These are phyloP conservation scores for Xylaria sp. DNA, from an alignment of 2,329 filamentous ascomycete species.

Conservation along the genomic window DNA sequence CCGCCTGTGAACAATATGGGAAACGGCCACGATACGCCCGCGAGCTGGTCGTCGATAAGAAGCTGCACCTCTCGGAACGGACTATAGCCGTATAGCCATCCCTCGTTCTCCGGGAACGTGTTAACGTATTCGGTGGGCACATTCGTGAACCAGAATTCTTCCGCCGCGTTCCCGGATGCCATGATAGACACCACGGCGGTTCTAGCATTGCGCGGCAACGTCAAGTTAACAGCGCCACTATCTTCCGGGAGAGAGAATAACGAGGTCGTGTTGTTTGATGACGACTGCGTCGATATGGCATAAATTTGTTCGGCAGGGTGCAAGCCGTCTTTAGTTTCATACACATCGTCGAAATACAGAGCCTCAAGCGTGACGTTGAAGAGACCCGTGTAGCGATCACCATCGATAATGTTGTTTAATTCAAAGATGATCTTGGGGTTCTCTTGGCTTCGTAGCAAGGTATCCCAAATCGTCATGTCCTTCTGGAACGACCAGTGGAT, in stretches of 20 bases:
- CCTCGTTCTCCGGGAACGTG: conserved; percentile 63
- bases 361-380: conserved; percentile 70
- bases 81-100: conserved; percentile 68
- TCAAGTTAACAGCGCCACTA: conserved; percentile 60
- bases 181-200: conserved; percentile 71
- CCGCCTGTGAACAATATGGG: conserved; percentile 77
- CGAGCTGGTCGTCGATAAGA: conserved; percentile 69
- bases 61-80: conserved; percentile 76
- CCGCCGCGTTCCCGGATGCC: conserved; percentile 71
- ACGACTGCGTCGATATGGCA: conserved; percentile 58
- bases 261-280: conserved; percentile 60
- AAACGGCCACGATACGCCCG: conserved; percentile 75
- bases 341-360: conserved; percentile 57
- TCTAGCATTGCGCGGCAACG: conserved; percentile 65
- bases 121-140: conserved; percentile 66
- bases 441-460: conserved; percentile 59
- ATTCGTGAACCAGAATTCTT: conserved; percentile 79
- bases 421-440: conserved; percentile 71
- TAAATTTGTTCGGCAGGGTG: conserved; percentile 49
- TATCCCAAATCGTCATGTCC: conserved; percentile 68
- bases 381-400: conserved; percentile 65
- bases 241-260: conserved; percentile 66
- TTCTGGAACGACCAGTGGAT: conserved; percentile 68
- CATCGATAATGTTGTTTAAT: conserved; percentile 66
- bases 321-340: conserved; percentile 43